Percentiles rank a stretch among this genome's conserved stretches.
phyloP scores from a whole-genome alignment of 768 basidiomycete species.

The Russula sp. region DNA sequence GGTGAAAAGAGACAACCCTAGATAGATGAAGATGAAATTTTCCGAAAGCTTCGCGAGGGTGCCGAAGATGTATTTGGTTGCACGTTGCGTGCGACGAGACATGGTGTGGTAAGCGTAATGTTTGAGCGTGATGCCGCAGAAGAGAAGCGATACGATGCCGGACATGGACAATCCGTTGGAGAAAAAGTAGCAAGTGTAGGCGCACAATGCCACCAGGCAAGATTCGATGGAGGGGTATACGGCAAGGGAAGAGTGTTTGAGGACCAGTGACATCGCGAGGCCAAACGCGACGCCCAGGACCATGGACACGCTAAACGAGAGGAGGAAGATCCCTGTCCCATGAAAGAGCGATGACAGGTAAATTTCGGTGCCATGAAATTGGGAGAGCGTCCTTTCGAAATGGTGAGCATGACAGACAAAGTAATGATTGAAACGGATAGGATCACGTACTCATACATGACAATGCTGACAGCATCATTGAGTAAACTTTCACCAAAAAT shows the following conservation, averaged over 20 bases:
- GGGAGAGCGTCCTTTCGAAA: conserved; percentile 68
- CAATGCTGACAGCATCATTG: conserved; percentile 99
- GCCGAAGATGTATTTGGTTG: conserved; percentile 92
- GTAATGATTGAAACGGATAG: not conserved
- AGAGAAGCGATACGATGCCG: conserved; percentile 94
- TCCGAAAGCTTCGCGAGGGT: conserved; percentile 92
- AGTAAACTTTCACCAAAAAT: conserved; percentile 96
- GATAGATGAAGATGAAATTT: conserved; percentile 99
- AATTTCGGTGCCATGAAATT: conserved; percentile 86
- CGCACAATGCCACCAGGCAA: conserved; percentile 90
- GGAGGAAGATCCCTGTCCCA: conserved; percentile 94
- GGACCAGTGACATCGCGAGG: conserved; percentile 79
- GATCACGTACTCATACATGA: conserved; percentile 94
- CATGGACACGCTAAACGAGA: conserved; percentile 94
- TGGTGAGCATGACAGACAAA: not conserved
- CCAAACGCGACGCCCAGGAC: conserved; percentile 89
- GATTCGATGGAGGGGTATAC: conserved; percentile 92
- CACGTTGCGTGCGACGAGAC: conserved; percentile 89
- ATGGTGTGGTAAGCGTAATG: conserved; percentile 99
- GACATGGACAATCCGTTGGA: conserved; percentile 93
- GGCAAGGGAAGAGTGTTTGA: conserved; percentile 88
- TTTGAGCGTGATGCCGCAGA: conserved; percentile 98
- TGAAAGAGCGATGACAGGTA: conserved; percentile 86
- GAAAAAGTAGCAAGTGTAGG: conserved; percentile 98
- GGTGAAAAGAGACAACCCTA: conserved; percentile 95